These are phyloP conservation scores for Suhomyces atakaporum DNA, from an alignment of 1,139 yeast genomes.

Conservation along the genomic window DNA sequence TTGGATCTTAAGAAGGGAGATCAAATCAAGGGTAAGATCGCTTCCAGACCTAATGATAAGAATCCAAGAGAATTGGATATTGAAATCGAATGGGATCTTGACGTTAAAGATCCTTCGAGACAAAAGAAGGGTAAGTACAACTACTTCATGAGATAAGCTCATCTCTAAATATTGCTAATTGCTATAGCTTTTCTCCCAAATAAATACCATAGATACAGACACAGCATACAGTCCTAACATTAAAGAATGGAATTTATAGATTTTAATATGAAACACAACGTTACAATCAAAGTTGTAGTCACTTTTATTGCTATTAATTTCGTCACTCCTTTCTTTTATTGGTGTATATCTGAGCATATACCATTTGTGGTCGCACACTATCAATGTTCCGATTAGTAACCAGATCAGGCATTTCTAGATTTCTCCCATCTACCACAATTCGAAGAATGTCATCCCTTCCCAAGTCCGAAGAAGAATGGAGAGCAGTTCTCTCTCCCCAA, in stretches of 20 bases:
- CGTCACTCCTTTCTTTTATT: too few relatives aligned
- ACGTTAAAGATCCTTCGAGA: conserved; percentile 57
- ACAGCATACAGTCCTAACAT: too few relatives aligned
- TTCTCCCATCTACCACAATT: not conserved
- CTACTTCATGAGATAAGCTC: conserved; percentile 60
- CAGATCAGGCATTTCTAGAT: not conserved
- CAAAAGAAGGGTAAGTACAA: conserved; percentile 57
- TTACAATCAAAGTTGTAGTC: too few relatives aligned
- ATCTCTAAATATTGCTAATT: too few relatives aligned
- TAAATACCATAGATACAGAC: too few relatives aligned
- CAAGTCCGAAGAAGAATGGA: conserved; percentile 74
- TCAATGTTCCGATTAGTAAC: not conserved
- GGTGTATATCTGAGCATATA: too few relatives aligned
- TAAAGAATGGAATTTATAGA: too few relatives aligned
- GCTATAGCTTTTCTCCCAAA: not conserved
- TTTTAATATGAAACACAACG: too few relatives aligned
- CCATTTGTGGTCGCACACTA: too few relatives aligned
- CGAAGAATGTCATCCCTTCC: conserved; percentile 13
- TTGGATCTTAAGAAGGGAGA: conserved; percentile 81
- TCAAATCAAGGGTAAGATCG: conserved; percentile 64
- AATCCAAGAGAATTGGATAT: conserved; percentile 89
- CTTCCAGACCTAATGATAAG: conserved; percentile 70
- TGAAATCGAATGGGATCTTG: conserved; percentile 59
- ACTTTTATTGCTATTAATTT: too few relatives aligned
- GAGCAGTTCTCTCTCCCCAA: conserved; percentile 70